phyloP scores from a whole-genome alignment of 495 filamentous ascomycete genomes.

The Tuber indicum region DNA sequence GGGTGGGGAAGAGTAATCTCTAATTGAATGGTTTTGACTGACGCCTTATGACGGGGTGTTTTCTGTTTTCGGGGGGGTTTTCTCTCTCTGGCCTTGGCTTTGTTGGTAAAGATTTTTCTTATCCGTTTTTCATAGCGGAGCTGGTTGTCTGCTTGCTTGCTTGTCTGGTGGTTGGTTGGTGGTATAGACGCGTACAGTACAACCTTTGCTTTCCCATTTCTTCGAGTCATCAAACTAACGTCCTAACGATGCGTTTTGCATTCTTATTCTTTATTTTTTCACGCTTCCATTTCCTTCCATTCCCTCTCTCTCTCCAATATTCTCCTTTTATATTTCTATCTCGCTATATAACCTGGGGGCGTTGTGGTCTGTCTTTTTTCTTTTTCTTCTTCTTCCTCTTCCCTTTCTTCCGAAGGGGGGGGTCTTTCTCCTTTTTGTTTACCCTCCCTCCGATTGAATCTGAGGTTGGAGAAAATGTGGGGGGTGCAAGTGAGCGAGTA shows the following conservation, averaged over 20 bases:
- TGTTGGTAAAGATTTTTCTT: conserved; percentile 22
- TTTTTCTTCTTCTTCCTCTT: neutral
- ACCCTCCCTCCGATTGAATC: neutral
- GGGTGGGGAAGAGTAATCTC: conserved; percentile 16
- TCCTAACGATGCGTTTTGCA: neutral
- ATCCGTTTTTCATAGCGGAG: conserved; percentile 17
- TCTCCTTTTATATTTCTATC: neutral
- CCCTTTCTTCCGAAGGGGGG: neutral
- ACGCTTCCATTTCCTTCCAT: conserved; percentile 11
- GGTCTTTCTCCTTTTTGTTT: neutral
- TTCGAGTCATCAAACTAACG: conserved; percentile 16
- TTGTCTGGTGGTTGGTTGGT: conserved; percentile 22
- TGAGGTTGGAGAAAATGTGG: neutral
- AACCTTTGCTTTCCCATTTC: conserved; percentile 20
- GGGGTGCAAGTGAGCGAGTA: neutral
- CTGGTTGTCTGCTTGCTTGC: conserved; percentile 21
- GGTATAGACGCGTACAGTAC: conserved; percentile 20
- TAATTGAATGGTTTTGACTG: conserved; percentile 7
- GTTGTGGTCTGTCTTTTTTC: neutral
- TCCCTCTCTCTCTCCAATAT: neutral
- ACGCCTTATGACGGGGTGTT: conserved; percentile 18
- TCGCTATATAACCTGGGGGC: neutral
- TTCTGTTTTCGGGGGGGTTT: conserved; percentile 20
- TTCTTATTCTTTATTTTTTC: conserved; percentile 2
- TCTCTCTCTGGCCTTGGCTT: conserved; percentile 20